Conservation (phyloP, 768 basidiomycete species). For the Chalciporus chontae region DNA sequence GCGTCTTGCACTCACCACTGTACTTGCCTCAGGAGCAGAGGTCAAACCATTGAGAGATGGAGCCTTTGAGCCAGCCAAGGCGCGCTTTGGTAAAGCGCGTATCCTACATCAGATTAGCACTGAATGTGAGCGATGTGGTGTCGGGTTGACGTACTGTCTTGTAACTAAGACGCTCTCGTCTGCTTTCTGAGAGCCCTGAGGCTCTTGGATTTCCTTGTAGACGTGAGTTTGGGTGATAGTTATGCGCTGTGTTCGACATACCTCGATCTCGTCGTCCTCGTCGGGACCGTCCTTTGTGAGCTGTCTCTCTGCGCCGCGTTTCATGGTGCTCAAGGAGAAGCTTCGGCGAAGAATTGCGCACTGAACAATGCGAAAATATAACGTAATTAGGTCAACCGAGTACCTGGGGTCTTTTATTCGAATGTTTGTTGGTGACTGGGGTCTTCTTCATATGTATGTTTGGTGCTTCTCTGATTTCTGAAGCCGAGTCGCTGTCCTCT, state of each 20-base stretch:
- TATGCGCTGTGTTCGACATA: background rate
- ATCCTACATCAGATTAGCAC: constrained; percentile 44
- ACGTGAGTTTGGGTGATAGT: constrained; percentile 5
- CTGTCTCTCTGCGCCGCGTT: constrained; percentile 73
- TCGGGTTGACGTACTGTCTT: constrained; percentile 48
- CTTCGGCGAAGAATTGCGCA: background rate
- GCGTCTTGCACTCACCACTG: constrained; percentile 23
- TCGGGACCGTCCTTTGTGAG: constrained; percentile 53
- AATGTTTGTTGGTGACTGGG: background rate
- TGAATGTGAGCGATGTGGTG: background rate
- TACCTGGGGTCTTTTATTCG: constrained; percentile 15
- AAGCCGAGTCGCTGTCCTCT: background rate
- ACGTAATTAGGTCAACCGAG: constrained; percentile 11
- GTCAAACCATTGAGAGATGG: constrained; percentile 21
- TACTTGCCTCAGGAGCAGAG: constrained; percentile 20
- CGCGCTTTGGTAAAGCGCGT: constrained; percentile 58
- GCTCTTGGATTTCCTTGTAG: constrained; percentile 39
- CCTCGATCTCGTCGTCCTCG: constrained; percentile 36
- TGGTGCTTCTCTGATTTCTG: background rate
- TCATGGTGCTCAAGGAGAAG: constrained; percentile 42
- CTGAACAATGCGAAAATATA: constrained; percentile 15
- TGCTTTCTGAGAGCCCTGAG: constrained; percentile 55
- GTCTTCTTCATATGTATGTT: background rate
- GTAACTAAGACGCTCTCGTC: constrained; percentile 51
- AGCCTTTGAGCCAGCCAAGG: constrained; percentile 19